Evolutionary conservation across 129 eudicot species (phyloP).

Genomic region (Glebionis coronaria): DNA sequence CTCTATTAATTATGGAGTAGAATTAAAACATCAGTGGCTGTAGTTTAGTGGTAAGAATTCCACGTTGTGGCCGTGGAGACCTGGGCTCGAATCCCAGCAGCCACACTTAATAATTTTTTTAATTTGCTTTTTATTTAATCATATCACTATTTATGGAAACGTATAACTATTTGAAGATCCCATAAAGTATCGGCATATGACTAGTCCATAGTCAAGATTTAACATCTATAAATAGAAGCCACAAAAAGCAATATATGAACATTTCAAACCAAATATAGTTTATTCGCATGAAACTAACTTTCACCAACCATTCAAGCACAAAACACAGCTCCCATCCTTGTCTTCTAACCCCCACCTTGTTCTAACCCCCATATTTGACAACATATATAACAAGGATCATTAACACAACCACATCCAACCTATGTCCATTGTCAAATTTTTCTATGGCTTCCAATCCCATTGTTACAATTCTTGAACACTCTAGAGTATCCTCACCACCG

Average conservation of each 20-base stretch:
- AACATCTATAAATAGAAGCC: not conserved
- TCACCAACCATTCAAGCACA: conserved; percentile 12
- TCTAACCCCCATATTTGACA: conserved; percentile 6
- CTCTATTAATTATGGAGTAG: too few relatives aligned
- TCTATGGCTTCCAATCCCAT: conserved; percentile 16
- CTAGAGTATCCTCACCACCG: conserved; percentile 38
- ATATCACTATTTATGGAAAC: too few relatives aligned
- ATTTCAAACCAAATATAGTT: not conserved
- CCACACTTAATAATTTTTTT: conserved; percentile 44
- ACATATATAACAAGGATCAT: conserved; percentile 1
- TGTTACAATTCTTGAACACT: conserved; percentile 29
- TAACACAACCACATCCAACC: not conserved
- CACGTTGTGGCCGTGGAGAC: conserved; percentile 99
- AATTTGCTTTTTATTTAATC: too few relatives aligned
- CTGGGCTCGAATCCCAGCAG: conserved; percentile 99
- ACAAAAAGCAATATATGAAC: not conserved
- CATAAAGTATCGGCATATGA: too few relatives aligned
- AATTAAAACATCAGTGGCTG: conserved; percentile 52
- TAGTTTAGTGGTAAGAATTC: conserved; percentile 99
- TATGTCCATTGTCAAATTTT: not conserved
- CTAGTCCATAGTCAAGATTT: too few relatives aligned
- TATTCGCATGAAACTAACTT: not conserved
- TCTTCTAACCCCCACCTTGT: conserved; percentile 18
- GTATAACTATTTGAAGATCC: too few relatives aligned
- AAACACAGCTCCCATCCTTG: not conserved